These are phyloP conservation scores for Simmondsia chinensis DNA, from an alignment of 148 eudicot species.

Conservation along the genomic window DNA sequence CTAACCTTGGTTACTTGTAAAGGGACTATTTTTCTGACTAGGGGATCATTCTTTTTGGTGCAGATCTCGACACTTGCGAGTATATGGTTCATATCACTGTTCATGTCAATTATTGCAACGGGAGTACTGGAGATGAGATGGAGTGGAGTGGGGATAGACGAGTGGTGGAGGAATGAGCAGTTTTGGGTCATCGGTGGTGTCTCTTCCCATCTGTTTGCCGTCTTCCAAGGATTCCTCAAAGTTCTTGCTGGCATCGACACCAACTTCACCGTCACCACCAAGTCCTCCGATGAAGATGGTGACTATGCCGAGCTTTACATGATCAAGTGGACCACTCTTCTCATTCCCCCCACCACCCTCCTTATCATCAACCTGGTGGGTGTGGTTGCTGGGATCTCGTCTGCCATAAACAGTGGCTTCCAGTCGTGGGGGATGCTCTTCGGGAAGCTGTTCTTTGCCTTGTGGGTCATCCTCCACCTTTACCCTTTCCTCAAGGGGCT, in stretches of 20 bases:
- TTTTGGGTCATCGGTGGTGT: constrained; percentile 88
- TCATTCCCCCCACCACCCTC: constrained; percentile 71
- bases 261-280: constrained; percentile 74
- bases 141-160: constrained; percentile 78
- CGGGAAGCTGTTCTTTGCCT: constrained; percentile 67
- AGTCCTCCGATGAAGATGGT: constrained; percentile 67
- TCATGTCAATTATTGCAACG: constrained; percentile 58
- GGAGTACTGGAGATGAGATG: constrained; percentile 75
- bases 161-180: constrained; percentile 86
- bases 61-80: constrained; percentile 73
- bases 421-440: constrained; percentile 83
- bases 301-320: constrained; percentile 68
- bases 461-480: constrained; percentile 77
- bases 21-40: too few relatives aligned
- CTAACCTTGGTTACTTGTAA: too few relatives aligned
- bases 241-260: constrained; percentile 73
- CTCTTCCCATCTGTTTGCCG: constrained; percentile 66
- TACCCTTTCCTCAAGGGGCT: constrained; percentile 80
- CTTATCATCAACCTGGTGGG: constrained; percentile 69
- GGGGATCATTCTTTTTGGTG: too few relatives aligned
- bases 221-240: constrained; percentile 70
- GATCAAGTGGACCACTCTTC: constrained; percentile 80
- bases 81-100: constrained; percentile 64
- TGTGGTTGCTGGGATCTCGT: constrained; percentile 62
- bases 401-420: constrained; percentile 69